phyloP scores from a whole-genome alignment of 1,284 basidiomycete genomes.

The Leccinum ponderosum region DNA sequence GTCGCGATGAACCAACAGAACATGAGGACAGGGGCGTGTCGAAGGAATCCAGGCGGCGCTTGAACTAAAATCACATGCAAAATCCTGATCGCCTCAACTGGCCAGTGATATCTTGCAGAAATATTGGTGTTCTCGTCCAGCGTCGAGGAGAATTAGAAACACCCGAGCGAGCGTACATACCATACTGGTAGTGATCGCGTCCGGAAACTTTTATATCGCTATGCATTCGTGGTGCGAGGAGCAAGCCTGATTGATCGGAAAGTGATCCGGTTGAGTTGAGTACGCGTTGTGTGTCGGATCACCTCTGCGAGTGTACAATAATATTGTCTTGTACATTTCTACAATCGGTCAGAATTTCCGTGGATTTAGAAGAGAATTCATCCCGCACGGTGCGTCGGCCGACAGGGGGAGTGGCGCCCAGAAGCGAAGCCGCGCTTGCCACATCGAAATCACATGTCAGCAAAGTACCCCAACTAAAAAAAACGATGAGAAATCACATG shows the following conservation, averaged over 20 bases:
- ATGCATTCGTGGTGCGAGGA: not conserved
- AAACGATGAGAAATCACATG: not conserved
- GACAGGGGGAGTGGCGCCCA: not conserved
- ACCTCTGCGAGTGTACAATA: not conserved
- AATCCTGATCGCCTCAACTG: not conserved
- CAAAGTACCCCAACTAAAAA: not conserved
- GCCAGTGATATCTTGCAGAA: not conserved
- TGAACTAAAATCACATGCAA: not conserved
- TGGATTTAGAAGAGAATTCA: not conserved
- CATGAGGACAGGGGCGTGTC: not conserved
- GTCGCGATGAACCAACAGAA: not conserved
- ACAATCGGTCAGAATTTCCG: not conserved
- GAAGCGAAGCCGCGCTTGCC: not conserved
- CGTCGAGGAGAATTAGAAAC: not conserved
- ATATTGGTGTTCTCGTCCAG: no score
- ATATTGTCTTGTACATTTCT: not conserved
- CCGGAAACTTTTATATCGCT: not conserved
- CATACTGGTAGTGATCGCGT: not conserved
- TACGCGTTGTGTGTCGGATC: not conserved
- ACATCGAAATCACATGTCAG: not conserved
- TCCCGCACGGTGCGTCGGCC: not conserved
- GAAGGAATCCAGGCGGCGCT: not conserved
- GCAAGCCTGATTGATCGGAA: not conserved
- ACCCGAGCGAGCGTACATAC: not conserved
- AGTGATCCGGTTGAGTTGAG: not conserved